phyloP scores from a whole-genome alignment of 129 eudicot genomes.

The Pittosporum tobira region DNA sequence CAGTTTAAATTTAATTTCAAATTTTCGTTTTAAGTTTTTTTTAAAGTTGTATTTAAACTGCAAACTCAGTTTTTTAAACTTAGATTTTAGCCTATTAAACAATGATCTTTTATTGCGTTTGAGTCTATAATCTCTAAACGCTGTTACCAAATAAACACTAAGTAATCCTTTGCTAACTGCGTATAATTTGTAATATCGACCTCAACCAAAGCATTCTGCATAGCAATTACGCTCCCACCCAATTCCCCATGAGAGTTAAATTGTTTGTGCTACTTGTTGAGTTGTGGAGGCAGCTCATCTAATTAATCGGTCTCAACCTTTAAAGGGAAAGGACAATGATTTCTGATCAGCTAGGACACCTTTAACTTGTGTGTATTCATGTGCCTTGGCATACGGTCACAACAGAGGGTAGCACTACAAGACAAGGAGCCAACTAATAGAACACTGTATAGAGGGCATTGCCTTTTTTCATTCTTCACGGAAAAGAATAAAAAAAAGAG shows the following conservation, averaged over 20 bases:
- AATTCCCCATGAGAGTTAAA: not conserved
- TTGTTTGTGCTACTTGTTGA: not conserved
- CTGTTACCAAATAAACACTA: not conserved
- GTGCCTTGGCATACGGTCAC: slow-evolving; percentile 4
- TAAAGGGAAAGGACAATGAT: not conserved
- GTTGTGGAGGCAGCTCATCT: not conserved
- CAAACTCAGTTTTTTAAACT: too few species aligned
- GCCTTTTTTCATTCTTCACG: not conserved
- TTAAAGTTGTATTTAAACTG: too few species aligned
- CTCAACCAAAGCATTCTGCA: not conserved
- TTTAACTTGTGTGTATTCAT: not conserved
- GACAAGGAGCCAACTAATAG: not conserved
- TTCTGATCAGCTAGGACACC: slow-evolving; percentile 5
- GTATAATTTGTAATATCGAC: too few species aligned
- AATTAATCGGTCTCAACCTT: not conserved
- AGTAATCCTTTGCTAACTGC: not conserved
- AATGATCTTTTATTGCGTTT: too few species aligned
- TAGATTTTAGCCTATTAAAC: too few species aligned
- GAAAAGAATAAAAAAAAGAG: not conserved
- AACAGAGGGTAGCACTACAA: not conserved
- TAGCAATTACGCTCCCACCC: not conserved
- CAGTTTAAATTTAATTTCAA: too few species aligned
- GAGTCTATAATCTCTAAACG: too few species aligned
- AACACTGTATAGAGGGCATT: not conserved
- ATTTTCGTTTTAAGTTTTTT: not conserved